phyloP scores from a whole-genome alignment of 2,329 filamentous ascomycete species.

The Aureobasidium leucospermi region DNA sequence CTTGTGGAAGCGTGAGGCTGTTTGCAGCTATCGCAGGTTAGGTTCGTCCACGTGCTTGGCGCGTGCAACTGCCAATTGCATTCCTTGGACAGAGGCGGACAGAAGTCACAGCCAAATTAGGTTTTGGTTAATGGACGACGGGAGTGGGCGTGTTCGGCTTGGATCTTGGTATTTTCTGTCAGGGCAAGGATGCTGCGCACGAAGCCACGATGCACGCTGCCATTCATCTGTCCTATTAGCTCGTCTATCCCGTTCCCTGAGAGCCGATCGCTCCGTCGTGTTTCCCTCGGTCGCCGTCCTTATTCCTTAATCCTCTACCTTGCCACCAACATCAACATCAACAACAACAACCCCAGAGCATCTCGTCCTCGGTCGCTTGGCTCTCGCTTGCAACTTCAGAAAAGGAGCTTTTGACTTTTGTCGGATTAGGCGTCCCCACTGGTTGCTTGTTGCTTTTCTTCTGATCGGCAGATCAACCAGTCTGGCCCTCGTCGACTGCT shows the following conservation, averaged over 20 bases:
- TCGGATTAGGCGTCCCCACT: background rate
- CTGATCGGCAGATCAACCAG: slow-evolving; percentile 8
- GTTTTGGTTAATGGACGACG: background rate
- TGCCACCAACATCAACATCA: background rate
- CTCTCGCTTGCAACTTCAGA: background rate
- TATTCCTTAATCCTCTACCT: background rate
- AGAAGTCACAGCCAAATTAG: background rate
- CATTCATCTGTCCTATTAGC: background rate
- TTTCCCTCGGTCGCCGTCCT: background rate
- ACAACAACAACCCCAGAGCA: background rate
- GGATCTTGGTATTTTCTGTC: background rate
- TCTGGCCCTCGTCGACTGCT: background rate
- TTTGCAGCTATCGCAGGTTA: background rate
- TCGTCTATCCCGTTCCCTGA: background rate
- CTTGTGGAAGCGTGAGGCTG: background rate
- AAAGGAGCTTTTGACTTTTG: background rate
- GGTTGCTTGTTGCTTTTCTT: background rate
- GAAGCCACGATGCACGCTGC: background rate
- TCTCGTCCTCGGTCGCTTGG: background rate
- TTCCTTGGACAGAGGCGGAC: background rate
- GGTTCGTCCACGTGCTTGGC: background rate
- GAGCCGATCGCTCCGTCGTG: background rate
- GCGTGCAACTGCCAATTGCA: background rate
- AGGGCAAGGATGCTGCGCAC: background rate
- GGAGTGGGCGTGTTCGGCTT: background rate